Base-by-base conservation (phyloP, 1,139 yeast species). In the Wickerhamomyces sp. region DNA sequence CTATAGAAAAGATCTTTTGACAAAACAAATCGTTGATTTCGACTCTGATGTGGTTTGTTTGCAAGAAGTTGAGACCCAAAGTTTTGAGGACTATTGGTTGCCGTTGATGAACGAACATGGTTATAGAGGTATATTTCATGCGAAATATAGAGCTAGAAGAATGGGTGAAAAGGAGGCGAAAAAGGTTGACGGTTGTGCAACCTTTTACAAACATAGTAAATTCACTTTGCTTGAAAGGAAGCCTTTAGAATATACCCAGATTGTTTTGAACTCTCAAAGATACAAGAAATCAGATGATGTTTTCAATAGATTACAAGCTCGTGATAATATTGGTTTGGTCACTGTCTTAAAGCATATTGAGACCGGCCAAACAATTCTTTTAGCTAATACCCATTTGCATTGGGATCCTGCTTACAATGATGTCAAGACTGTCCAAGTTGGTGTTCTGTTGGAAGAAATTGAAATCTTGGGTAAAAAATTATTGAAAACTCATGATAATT, bases 381-480 rank as follows among this genome's bases (percentile, higher is more conserved):
- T 87, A 30, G 88, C 84, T 4, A 91, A 89, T 52, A 89, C 98
- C 1, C 99, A 93, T 69, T 75, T 91, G 59, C 96, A 89, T 59
- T 93, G 98, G 97, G 97, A 91, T 64, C 98, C 98, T 9, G 88
- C 87, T 32, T 86, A 79, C 57, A 86, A 87, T 57, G 99, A 93
- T 64, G 99, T 93, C 40, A 93, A 93, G 61, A 77, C 96, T 8
- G 82, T 93, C 61, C 98, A 93, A 66, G 91, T 86, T 37, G 96
- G 96, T 31, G 81, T 91, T 31, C 66, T 93, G 45, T 66, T 93
- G 55, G 97, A 91, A 55, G 96, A 91, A 59, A 63, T 91, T 52
- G 93, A 87, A 55, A 64, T 63, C 3, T 59, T 81, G 28, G 61
- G 76, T 35, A 74, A 73, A 53, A 78, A 73, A 44, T 68, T 72